phyloP scores from a whole-genome alignment of 2,329 filamentous ascomycete genomes.

The Bipolaris cookei region DNA sequence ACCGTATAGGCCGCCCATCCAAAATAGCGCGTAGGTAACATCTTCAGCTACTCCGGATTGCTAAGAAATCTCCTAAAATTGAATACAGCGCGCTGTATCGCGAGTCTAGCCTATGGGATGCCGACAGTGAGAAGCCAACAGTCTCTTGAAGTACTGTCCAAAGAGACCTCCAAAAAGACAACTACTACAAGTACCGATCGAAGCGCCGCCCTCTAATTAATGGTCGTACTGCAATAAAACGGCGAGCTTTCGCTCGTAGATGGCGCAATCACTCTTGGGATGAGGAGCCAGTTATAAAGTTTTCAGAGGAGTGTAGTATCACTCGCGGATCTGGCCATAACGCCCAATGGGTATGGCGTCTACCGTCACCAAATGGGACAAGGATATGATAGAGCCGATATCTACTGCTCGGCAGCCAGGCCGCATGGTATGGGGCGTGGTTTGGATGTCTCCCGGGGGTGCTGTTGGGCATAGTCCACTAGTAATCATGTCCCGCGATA shows the following conservation, averaged over 20 bases:
- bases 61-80: background rate
- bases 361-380: background rate
- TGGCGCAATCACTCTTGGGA: background rate
- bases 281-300: background rate
- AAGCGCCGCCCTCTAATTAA: conserved; percentile 5
- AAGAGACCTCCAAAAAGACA: background rate
- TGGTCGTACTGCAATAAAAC: background rate
- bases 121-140: background rate
- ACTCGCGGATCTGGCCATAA: conserved; percentile 2
- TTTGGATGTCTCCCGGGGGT: conserved; percentile 11
- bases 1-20: background rate
- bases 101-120: background rate
- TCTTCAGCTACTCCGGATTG: background rate
- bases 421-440: conserved; percentile 7
- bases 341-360: background rate
- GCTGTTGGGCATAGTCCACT: conserved; percentile 4
- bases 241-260: background rate
- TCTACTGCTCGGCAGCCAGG: background rate
- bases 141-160: background rate
- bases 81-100: background rate
- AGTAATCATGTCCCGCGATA: conserved; percentile 18
- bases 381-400: background rate
- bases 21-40: too few relatives aligned
- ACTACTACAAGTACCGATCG: conserved; percentile 1
- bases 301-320: conserved; percentile 3